Base-by-base conservation (phyloP, 2,329 filamentous ascomycete species). In the Aspergillus neotritici region DNA sequence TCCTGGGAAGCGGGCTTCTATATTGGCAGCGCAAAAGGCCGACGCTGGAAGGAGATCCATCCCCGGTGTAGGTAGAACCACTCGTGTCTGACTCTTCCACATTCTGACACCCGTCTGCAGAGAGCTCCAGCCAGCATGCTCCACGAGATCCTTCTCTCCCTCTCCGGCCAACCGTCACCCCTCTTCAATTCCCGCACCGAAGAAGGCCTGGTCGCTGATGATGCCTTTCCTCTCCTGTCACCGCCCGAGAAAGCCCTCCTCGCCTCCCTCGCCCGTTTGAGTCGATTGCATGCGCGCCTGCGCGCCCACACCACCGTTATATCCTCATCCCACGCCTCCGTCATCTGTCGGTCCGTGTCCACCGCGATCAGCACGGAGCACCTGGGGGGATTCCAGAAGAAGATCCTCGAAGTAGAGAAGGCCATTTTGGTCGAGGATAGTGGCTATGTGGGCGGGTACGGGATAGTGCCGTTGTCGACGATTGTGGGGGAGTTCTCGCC, bases 101-200 rank as follows among this genome's bases (percentile, higher is more conserved):
- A 40, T 11, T 40, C 46, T 47, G 37, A 15, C 3, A 4, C 16
- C 17, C 14, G n/a, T 16, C n/a, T 14, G 17, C 41, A 60, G 56
- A 37, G 47, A 54, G 34, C 37, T 49, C 11, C 47, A 50, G 42
- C 46, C 63, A 69, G 58, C 55, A 98, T 98, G 93, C 86, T 98
- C 67, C 93, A 97, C 79, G 93, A 98, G 76, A 88, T 98, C 72
- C 82, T 97, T 68, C 84, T 98, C 68, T 91, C 90, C 66, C 83
- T 97, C 68, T 94, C 90, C 59, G 91, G 93, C 55, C 87, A 97
- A 70, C 85, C 87, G 52, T 96, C 91, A 52, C 85, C 89, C 54
- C 80, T 97, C 62, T 86, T 96, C 71, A 78, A 79, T 64, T 52
- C 68, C 56, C 60, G 68, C 57, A 66, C 73, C 56, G 58, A 72